Conservation (phyloP, 345 rosid species). For the Geranium rotundifolium region DNA sequence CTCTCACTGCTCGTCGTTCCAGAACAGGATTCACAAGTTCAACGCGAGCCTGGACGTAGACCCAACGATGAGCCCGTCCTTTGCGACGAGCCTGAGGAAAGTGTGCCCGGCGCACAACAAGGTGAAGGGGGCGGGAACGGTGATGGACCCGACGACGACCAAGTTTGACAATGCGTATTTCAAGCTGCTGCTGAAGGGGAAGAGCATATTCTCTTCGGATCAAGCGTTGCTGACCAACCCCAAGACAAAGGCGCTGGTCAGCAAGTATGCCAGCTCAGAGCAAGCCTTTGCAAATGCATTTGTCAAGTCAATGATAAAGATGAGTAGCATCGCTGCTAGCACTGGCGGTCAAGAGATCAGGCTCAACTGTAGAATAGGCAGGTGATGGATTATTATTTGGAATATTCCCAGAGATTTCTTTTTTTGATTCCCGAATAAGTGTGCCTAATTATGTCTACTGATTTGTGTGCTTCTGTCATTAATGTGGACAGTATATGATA, state of each 20-base stretch:
- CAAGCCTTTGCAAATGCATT: constrained; percentile 46
- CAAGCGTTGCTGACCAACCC: constrained; percentile 50
- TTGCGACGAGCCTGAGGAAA: constrained; percentile 38
- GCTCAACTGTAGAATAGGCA: constrained; percentile 45
- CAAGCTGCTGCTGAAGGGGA: constrained; percentile 59
- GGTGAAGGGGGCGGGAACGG: constrained; percentile 51
- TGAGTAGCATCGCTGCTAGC: constrained; percentile 45
- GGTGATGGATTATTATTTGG: neutral
- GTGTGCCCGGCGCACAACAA: constrained; percentile 52
- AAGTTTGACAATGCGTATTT: constrained; percentile 55
- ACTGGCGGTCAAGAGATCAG: constrained; percentile 64
- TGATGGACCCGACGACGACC: constrained; percentile 32
- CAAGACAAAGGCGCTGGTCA: constrained; percentile 38
- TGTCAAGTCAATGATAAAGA: constrained; percentile 70
- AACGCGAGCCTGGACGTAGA: constrained; percentile 38
- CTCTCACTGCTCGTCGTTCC: constrained; percentile 80
- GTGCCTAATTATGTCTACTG: neutral
- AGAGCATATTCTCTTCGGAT: constrained; percentile 69
- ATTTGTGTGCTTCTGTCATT: neutral
- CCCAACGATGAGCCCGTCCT: constrained; percentile 54
- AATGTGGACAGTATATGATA: too few species aligned
- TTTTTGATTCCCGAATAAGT: neutral
- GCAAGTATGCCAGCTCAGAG: constrained; percentile 40
- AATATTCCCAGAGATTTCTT: too few species aligned
- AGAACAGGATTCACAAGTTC: constrained; percentile 75